These are phyloP conservation scores for Flaveria floridana DNA, from an alignment of 140 eudicot species.

Conservation along the genomic window DNA sequence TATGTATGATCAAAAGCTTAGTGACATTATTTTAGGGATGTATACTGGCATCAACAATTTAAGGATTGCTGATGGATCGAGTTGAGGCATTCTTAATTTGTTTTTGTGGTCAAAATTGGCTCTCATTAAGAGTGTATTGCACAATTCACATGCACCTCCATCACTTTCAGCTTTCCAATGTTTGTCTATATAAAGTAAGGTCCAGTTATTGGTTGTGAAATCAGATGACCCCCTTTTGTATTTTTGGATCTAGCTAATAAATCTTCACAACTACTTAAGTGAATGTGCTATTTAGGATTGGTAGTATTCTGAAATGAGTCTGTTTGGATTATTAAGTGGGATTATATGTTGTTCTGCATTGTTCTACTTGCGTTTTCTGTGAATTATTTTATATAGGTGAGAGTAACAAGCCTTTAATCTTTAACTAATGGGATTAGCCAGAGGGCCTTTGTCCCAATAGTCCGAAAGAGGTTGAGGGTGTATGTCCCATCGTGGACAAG, in stretches of 20 bases:
- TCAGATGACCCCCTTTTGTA: conserved; percentile 7
- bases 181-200: conserved; percentile 34
- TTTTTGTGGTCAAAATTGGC: conserved; percentile 30
- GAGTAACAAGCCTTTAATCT: no score
- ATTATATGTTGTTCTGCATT: conserved; percentile 12
- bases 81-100: conserved; percentile 28
- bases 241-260: background rate
- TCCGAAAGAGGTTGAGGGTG: no score
- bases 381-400: no score
- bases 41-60: conserved; percentile 10
- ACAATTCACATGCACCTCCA: conserved; percentile 30
- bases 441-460: no score
- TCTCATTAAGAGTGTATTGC: conserved; percentile 29
- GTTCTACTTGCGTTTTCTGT: background rate
- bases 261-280: conserved; percentile 6
- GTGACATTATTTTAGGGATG: conserved; percentile 20
- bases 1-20: conserved; percentile 32
- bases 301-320: conserved; percentile 20
- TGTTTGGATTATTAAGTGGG: conserved; percentile 18
- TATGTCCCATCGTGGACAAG: no score
- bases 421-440: no score
- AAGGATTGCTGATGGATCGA: background rate
- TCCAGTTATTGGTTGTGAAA: conserved; percentile 10
- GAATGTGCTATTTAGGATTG: conserved; percentile 20
- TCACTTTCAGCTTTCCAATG: conserved; percentile 37